Conservation (phyloP, 768 basidiomycete species). For the Pleurotus pulmonarius region DNA sequence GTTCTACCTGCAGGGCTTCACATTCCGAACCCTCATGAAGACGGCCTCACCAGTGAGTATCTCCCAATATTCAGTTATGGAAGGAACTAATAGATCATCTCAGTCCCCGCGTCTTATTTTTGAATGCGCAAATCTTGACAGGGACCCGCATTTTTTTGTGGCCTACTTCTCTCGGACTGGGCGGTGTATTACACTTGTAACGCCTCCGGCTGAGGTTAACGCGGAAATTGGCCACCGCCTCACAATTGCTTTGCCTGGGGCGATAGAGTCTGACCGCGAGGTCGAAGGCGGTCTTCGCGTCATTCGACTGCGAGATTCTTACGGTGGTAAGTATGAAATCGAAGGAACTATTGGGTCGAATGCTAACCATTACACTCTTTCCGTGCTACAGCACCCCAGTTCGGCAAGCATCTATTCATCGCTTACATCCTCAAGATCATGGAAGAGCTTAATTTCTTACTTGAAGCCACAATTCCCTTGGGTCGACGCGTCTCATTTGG, state of each 20-base stretch:
- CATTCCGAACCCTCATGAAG: conserved; percentile 63
- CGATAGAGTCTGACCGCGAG: conserved; percentile 32
- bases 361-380: too few species aligned
- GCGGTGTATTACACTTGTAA: conserved; percentile 46
- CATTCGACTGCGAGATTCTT: conserved; percentile 47
- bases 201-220: conserved; percentile 40
- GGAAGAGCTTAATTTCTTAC: conserved; percentile 50
- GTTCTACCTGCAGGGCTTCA: conserved; percentile 52
- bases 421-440: conserved; percentile 63
- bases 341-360: too few species aligned
- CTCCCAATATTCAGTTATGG: not conserved
- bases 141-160: conserved; percentile 55
- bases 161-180: conserved; percentile 62
- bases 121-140: conserved; percentile 36
- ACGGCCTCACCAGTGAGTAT: conserved; percentile 46
- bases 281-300: conserved; percentile 49
- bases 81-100: not conserved
- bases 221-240: conserved; percentile 36
- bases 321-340: conserved; percentile 22
- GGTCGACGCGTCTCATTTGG: conserved; percentile 41
- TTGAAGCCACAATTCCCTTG: conserved; percentile 67
- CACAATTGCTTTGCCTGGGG: conserved; percentile 30
- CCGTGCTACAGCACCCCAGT: conserved; percentile 23
- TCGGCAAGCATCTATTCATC: conserved; percentile 50
- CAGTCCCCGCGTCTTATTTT: conserved; percentile 6